Percentiles rank a stretch among this genome's conserved stretches.
These are phyloP conservation scores for Cytidiella melzeri DNA, from an alignment of 768 basidiomycete species.

Conservation along the genomic window DNA sequence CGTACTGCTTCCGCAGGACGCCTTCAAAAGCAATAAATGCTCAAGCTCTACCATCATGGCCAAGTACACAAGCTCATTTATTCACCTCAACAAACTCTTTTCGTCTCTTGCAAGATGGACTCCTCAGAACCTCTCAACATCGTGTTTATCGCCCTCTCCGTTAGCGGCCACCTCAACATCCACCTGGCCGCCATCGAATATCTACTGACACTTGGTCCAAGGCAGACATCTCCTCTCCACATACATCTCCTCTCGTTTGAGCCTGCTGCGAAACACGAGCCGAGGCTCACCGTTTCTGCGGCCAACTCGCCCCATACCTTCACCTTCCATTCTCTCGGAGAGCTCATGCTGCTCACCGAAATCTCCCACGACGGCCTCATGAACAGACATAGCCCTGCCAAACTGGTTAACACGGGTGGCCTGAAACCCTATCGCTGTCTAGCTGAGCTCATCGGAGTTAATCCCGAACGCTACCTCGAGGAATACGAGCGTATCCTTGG, in stretches of 20 bases:
- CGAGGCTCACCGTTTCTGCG: neutral
- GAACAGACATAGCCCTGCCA: slow-evolving; percentile 9
- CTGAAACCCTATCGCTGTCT: slow-evolving; percentile 11
- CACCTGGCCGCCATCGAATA: slow-evolving; percentile 12
- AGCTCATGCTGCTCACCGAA: slow-evolving; percentile 10
- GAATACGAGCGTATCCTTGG: slow-evolving; percentile 8
- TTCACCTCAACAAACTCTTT: too few relatives aligned
- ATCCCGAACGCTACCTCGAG: slow-evolving; percentile 7
- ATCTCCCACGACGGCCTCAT: slow-evolving; percentile 10
- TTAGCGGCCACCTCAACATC: slow-evolving; percentile 14
- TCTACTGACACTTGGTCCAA: slow-evolving; percentile 6
- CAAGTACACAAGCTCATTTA: too few relatives aligned
- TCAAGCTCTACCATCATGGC: too few relatives aligned
- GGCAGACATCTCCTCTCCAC: slow-evolving; percentile 5
- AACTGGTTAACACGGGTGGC: slow-evolving; percentile 2
- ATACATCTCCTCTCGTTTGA: slow-evolving; percentile 13
- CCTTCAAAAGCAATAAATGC: too few relatives aligned
- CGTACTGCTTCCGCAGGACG: too few relatives aligned
- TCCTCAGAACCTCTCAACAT: slow-evolving; percentile 7
- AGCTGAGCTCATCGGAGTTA: slow-evolving; percentile 13
- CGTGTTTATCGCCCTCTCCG: slow-evolving; percentile 13
- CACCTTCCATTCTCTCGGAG: slow-evolving; percentile 11
- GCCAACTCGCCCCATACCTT: neutral
- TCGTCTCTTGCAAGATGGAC: too few relatives aligned
- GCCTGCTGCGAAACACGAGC: slow-evolving; percentile 9